These are phyloP conservation scores for Mycena belliarum DNA, from an alignment of 768 basidiomycete species.

Conservation along the genomic window DNA sequence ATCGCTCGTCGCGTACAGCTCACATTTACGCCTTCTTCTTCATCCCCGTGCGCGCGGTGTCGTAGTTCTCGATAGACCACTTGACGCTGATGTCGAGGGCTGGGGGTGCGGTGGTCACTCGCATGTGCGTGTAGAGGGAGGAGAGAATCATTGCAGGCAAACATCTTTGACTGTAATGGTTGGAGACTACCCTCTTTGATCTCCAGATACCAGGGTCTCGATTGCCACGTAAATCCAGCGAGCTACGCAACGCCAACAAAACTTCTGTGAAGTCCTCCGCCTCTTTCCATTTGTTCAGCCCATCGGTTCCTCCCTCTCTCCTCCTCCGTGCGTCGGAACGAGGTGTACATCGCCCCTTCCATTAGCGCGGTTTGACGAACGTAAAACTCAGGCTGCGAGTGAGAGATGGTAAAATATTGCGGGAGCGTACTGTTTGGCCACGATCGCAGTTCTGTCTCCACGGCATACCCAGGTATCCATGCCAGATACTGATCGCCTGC, in stretches of 20 bases:
- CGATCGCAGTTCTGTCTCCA: neutral
- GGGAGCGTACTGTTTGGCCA: neutral
- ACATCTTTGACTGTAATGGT: neutral
- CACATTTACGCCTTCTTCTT: slow-evolving; percentile 27
- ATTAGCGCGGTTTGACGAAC: neutral
- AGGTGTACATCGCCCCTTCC: neutral
- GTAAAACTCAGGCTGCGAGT: neutral
- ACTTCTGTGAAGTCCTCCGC: too few relatives aligned
- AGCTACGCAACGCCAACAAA: too few relatives aligned
- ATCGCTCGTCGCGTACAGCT: too few relatives aligned
- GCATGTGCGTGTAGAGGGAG: too few relatives aligned
- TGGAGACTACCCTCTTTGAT: too few relatives aligned
- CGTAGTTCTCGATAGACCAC: slow-evolving; percentile 87
- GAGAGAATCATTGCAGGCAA: too few relatives aligned
- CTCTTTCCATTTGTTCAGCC: neutral
- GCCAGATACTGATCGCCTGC: neutral
- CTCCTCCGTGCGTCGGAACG: neutral
- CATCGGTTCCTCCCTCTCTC: neutral
- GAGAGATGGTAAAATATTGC: neutral
- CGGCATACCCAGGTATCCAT: neutral
- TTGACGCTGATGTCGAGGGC: slow-evolving; percentile 77
- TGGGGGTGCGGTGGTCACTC: too few relatives aligned
- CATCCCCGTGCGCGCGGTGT: slow-evolving; percentile 45
- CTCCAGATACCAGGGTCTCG: too few relatives aligned
- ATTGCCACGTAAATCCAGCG: too few relatives aligned